phyloP scores from a whole-genome alignment of 2,329 filamentous ascomycete species.

The Ascochyta koolunga region DNA sequence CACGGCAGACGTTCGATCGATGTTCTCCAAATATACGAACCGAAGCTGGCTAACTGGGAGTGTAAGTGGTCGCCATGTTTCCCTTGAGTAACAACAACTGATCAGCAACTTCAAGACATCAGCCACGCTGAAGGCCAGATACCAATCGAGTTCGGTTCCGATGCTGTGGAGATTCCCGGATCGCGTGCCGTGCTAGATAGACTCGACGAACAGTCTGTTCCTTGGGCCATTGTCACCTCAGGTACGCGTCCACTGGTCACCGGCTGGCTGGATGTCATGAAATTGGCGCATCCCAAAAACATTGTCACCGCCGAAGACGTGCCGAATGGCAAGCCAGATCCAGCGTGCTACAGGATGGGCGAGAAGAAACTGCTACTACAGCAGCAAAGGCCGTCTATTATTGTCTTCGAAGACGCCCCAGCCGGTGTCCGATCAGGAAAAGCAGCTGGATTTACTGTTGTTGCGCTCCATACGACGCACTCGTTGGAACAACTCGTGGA shows the following conservation, averaged over 20 bases:
- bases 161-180: conserved; percentile 86
- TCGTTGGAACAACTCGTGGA: conserved; percentile 71
- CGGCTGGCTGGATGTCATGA: conserved; percentile 59
- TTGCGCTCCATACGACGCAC: conserved; percentile 87
- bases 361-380: conserved; percentile 48
- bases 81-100: conserved; percentile 4
- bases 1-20: conserved; percentile 93
- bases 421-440: conserved; percentile 84
- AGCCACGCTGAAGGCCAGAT: conserved; percentile 77
- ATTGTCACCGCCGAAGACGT: conserved; percentile 60
- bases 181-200: conserved; percentile 71
- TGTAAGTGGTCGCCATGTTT: conserved; percentile 62
- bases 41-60: conserved; percentile 89
- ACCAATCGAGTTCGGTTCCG: conserved; percentile 74
- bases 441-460: conserved; percentile 81
- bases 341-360: conserved; percentile 56
- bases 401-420: conserved; percentile 89
- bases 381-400: conserved; percentile 55
- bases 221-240: conserved; percentile 80
- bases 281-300: conserved; percentile 53
- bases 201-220: conserved; percentile 66
- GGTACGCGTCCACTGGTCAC: conserved; percentile 56
- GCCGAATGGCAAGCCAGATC: conserved; percentile 57
- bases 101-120: conserved; percentile 68
- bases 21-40: conserved; percentile 76